Conservation (phyloP, 768 basidiomycete genomes). For the Boletus subparvulus region DNA sequence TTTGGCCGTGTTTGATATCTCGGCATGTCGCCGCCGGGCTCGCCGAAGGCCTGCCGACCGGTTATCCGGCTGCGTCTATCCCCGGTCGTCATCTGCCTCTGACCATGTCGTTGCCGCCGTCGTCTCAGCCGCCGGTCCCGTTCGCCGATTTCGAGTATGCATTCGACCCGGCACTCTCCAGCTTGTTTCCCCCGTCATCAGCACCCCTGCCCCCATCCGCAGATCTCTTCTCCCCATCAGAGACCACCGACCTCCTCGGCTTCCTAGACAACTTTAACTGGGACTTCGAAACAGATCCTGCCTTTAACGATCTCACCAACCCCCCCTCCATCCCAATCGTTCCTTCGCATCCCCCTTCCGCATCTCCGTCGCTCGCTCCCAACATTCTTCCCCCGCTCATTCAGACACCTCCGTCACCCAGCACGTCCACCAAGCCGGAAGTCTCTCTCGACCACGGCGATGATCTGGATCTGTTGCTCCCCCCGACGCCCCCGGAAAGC, state of each 20-base stretch:
- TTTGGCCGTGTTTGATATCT: slow-evolving; percentile 29
- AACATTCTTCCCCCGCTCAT: neutral
- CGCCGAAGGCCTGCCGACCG: slow-evolving; percentile 14
- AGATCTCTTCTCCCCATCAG: slow-evolving; percentile 75
- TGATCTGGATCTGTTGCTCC: neutral
- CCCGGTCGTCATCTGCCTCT: slow-evolving; percentile 13
- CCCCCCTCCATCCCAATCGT: slow-evolving; percentile 7
- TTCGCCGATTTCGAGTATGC: slow-evolving; percentile 70
- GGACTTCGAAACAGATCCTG: slow-evolving; percentile 52
- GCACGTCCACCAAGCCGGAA: slow-evolving; percentile 6
- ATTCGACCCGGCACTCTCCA: slow-evolving; percentile 62
- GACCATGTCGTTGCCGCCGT: slow-evolving; percentile 29
- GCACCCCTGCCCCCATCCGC: slow-evolving; percentile 67
- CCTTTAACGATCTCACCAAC: slow-evolving; percentile 11
- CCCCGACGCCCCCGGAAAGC: slow-evolving; percentile 14
- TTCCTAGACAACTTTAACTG: slow-evolving; percentile 82
- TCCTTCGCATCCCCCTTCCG: neutral
- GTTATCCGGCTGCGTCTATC: slow-evolving; percentile 16
- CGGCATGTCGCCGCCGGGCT: slow-evolving; percentile 13
- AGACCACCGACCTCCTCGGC: slow-evolving; percentile 75
- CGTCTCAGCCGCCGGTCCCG: slow-evolving; percentile 51
- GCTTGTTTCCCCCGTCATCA: slow-evolving; percentile 56
- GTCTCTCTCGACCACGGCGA: slow-evolving; percentile 8
- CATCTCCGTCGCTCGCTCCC: neutral
- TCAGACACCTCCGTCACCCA: slow-evolving; percentile 5